Base-by-base conservation (phyloP, 228 moss, liverwort and hornwort genomes). In the Sphagnum fallax region DNA sequence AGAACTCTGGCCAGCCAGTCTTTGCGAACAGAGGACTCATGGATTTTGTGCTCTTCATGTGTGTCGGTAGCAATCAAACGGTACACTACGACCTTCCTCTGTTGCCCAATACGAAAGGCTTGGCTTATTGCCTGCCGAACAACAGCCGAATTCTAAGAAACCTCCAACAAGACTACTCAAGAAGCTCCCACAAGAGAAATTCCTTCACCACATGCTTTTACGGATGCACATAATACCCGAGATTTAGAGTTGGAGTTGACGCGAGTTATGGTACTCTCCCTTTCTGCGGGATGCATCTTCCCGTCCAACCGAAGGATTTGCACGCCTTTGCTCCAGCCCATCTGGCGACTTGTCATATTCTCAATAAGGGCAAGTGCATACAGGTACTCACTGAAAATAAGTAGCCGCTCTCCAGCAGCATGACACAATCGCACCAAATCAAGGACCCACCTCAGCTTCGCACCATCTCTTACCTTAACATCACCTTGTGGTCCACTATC, bases 171-270 rank as follows among this genome's bases (percentile, higher is more conserved):
- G 6, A 98, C 87, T 9, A 98, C 90, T 16, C 98, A 75, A 3
- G 92, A 92, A 52, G 94, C 98, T 48, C 91, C 98, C 5, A 94
- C 87, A 0, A 98, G 78, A 16, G 82, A 91, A 4, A 98, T 89
- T 1, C 98, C 98, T 76, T 98, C 98, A 53, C 93, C 93, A 74
- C 98, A 98, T 0, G 98, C 98, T 76, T 89, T 90, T 6, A 88
- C 92, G 6, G 94, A 98, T 6, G 87, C 98, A 60, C 92, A 76
- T 16, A 98, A 18, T 68, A 98, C 85, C 9, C 71, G 73, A 0
- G 72, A 74, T 16, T 84, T 74, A 0, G 69, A 50, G 15, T 80
- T 75, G 6, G 4, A 47, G 66, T 93, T 93, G 52, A 94, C 90
- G 10, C 61, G 67, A 13, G 71, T 60, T 6, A 92, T 84, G 0